These are phyloP conservation scores for Aegle marmelos DNA, from an alignment of 345 rosid species.

Conservation along the genomic window DNA sequence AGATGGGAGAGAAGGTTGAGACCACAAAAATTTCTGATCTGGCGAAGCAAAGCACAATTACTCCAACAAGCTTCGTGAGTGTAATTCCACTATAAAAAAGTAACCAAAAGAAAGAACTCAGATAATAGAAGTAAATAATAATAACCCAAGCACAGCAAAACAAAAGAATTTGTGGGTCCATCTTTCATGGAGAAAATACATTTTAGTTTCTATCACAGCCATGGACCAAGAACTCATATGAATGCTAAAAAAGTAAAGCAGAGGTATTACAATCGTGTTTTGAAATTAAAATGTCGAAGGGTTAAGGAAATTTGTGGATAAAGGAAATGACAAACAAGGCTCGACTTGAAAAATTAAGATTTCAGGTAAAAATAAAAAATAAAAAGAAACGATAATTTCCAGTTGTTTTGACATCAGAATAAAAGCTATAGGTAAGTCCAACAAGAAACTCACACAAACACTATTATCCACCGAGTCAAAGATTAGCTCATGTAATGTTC, in stretches of 20 bases:
- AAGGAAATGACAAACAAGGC: background rate
- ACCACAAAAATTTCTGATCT: conserved; percentile 95
- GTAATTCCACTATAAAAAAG: conserved; percentile 73
- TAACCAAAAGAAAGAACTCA: background rate
- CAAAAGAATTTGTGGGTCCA: background rate
- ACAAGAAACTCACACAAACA: background rate
- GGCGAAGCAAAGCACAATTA: conserved; percentile 80
- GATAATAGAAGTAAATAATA: background rate
- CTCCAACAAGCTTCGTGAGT: conserved; percentile 89
- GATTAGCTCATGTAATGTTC: background rate
- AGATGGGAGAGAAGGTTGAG: conserved; percentile 20
- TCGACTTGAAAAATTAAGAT: background rate
- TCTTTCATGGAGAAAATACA: background rate
- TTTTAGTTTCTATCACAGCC: background rate
- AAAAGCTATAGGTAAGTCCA: background rate
- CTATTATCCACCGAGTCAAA: background rate
- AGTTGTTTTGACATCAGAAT: background rate
- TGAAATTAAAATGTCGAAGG: background rate
- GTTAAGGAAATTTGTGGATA: background rate
- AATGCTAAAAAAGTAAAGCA: background rate
- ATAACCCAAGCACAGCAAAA: background rate
- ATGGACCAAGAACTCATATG: background rate
- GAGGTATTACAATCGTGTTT: background rate
- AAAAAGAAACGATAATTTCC: background rate
- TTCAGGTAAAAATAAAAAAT: background rate